Evolutionary conservation across 176 grass and related monocot genomes (phyloP), one percentile per base, ranked within the genome.

Genomic region (Rhynchospora breviuscula): DNA sequence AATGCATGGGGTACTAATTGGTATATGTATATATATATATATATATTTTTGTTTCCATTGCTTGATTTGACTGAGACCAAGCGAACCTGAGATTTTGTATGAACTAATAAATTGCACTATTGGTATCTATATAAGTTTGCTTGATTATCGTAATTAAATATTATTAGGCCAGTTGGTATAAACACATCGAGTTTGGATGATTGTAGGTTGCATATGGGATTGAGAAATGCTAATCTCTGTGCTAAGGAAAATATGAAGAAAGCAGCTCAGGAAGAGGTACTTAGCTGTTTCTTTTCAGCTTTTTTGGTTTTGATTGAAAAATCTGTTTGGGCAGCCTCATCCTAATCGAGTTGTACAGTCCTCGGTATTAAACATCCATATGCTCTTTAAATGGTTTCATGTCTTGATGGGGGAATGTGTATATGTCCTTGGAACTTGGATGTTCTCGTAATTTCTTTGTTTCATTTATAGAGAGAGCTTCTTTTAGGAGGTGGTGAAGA

Each of bases 201-300:
- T 82, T 81, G 25, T 78, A 98, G 95, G 84, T 67, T 98, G 45
- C 91, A 81, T 68, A 80, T 8, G 57, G 84, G 25, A 4, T 79
- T 95, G 47, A 95, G 86, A 82, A 95, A 87, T 89, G 93, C 96
- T 61, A 98, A 95, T 53, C 83, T 98, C 19, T 88, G 95, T 88
- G 96, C 91, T 3, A 98, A 93, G 84, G 60, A 7, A 33, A 98
- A 98, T 79, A 93, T 98, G 40, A 88, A 63, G 77, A 94, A 91
- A 87, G 86, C 89, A 87, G 92, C 85, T 82, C 79, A 94, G 81
- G 81, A 93, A 76, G 89, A 94, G 86, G 92, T 98, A 31, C 63
- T 76, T 45, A 15, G 57, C 46, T 64, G 31, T 40, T 51, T 45
- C 81, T 85, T 48, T 61, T 84, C 8, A 59, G 67, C 53, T 17